Base-by-base conservation (phyloP, 176 grass and related monocot species). In the Carex kokanica region DNA sequence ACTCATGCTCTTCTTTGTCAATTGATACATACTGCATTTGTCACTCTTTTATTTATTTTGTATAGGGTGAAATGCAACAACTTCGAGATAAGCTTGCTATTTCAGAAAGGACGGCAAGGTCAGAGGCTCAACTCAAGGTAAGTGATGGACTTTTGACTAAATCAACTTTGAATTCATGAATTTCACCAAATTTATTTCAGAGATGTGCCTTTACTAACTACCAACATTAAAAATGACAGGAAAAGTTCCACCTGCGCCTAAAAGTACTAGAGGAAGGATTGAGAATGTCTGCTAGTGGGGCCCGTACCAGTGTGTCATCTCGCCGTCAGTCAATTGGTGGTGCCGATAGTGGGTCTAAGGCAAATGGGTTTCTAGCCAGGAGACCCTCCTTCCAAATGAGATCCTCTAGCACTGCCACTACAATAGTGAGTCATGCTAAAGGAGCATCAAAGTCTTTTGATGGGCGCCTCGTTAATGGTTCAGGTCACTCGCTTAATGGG, bases 41-140 rank as follows among this genome's bases (percentile, higher is more conserved):
- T 77, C 23, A 8, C 14, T 29, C 24, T 75, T 77, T 64, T 45
- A 52, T 45, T 83, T 20, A 25, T 41, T 74, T 82, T 71, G 63
- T 66, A 16, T 87, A 99, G 93, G 93, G 96, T 86, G 93, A 95
- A 74, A 99, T 95, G 96, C 93, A 99, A 87, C 96, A 99, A 83
- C 91, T 99, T 16, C 82, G 96, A 7, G 96, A 95, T 88, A 99
- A 99, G 77, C 96, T 99, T 87, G 84, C 86, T 72, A 95, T 99
- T 58, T 85, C 89, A 70, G 96, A 99, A 51, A 88, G 93, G 79
- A 81, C 96, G 21, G 90, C 96, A 86, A 81, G 84, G 86, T 99
- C 91, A 55, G 96, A 99, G 91, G 96, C 91, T 83, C 96, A 95
- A 81, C 83, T 99, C 12, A 99, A 99, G 87, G 96, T 99, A 92